A percentile compares a stretch with the other conserved stretches of the same genome.
These are phyloP conservation scores for Comarum palustre DNA, from an alignment of 306 rosid genomes.

Conservation along the genomic window DNA sequence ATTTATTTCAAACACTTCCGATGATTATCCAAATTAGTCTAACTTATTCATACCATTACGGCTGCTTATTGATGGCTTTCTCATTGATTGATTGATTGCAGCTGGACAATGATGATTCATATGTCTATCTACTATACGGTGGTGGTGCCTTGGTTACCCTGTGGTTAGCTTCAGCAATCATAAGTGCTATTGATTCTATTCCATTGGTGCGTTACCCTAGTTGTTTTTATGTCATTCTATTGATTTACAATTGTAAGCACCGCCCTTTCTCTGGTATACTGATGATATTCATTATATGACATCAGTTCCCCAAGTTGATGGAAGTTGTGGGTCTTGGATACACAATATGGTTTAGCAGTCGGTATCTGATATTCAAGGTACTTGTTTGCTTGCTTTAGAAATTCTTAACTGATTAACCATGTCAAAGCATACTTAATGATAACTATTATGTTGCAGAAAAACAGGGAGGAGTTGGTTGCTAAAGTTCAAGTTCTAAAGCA, in stretches of 20 bases:
- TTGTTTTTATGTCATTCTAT: not conserved
- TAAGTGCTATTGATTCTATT: conserved; percentile 78
- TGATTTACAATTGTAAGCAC: not conserved
- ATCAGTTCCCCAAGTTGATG: conserved; percentile 80
- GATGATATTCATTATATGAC: not conserved
- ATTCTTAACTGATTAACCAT: too few relatives aligned
- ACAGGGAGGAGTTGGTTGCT: conserved; percentile 64
- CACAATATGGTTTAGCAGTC: conserved; percentile 71
- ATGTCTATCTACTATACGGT: conserved; percentile 43
- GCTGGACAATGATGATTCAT: conserved; percentile 51
- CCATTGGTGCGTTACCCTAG: conserved; percentile 58
- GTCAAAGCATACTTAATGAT: not conserved
- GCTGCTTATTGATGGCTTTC: not conserved
- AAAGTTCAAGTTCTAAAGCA: conserved; percentile 67
- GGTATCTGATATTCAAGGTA: conserved; percentile 88
- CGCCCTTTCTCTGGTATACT: not conserved
- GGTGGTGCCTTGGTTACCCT: conserved; percentile 42
- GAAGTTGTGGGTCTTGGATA: conserved; percentile 84
- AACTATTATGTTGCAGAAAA: conserved; percentile 47
- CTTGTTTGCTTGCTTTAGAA: not conserved
- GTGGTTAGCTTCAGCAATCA: conserved; percentile 69
- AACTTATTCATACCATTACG: too few relatives aligned
- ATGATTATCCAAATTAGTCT: not conserved
- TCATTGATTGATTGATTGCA: conserved; percentile 22
- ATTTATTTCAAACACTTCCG: not conserved